Evolutionary conservation across 148 eudicot genomes (phyloP).

Genomic region (Silene latifolia): DNA sequence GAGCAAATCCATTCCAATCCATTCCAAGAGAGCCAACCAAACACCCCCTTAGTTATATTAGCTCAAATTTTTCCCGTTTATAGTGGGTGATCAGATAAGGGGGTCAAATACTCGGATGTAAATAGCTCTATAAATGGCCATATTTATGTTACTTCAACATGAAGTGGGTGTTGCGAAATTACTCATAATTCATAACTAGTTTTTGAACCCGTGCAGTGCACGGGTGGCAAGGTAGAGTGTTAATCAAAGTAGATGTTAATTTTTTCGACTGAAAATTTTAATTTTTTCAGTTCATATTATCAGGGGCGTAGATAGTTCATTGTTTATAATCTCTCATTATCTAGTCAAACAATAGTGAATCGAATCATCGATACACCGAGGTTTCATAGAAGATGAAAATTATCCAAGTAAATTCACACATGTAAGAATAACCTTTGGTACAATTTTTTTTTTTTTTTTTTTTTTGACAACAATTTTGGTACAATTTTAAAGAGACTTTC

Average conservation of each 20-base stretch:
- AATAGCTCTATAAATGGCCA: neutral
- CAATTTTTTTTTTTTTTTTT: no score
- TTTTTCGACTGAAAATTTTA: no score
- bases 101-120: neutral
- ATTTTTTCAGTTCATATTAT: no score
- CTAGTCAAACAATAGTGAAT: neutral
- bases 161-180: no score
- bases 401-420: slow-evolving; percentile 16
- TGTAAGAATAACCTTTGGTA: neutral
- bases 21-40: no score
- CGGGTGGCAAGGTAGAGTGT: no score
- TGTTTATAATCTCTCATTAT: neutral
- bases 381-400: neutral
- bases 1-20: no score
- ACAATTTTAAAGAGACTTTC: slow-evolving; percentile 8
- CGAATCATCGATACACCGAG: neutral
- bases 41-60: no score
- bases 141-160: neutral
- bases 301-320: neutral
- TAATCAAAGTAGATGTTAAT: no score
- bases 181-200: no score
- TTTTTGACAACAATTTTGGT: no score
- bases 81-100: neutral
- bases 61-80: neutral
- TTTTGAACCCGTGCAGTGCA: no score